A percentile compares a stretch with the other conserved stretches of the same genome.
These are phyloP conservation scores for Acacia acuminata DNA, from an alignment of 306 rosid species.

Conservation along the genomic window DNA sequence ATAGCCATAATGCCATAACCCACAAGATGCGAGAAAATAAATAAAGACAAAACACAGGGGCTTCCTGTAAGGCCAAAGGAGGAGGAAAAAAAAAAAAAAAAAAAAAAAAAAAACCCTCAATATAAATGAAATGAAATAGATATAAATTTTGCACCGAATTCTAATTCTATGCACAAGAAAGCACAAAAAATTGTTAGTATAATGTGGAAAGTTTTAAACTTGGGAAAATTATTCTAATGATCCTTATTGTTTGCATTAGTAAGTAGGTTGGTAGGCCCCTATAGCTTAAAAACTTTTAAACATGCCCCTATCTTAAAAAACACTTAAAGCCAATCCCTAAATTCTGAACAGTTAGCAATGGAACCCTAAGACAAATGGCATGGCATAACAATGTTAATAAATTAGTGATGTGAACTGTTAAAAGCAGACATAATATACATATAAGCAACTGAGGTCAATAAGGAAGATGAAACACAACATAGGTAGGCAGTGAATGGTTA, in stretches of 20 bases:
- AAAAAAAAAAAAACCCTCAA: no score
- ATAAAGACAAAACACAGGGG: conserved; percentile 83
- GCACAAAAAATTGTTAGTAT: conserved; percentile 9
- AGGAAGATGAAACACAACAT: background rate
- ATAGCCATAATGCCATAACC: conserved; percentile 88
- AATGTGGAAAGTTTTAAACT: conserved; percentile 6
- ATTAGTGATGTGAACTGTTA: background rate
- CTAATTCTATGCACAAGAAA: conserved; percentile 17
- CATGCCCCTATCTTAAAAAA: background rate
- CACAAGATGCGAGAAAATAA: conserved; percentile 87
- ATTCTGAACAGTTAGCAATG: background rate
- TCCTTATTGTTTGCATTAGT: background rate
- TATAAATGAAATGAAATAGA: conserved; percentile 30
- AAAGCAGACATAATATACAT: background rate
- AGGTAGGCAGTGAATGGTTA: background rate
- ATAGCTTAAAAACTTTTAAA: background rate
- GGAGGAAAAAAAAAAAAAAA: background rate
- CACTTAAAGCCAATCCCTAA: background rate
- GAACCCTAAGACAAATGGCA: background rate
- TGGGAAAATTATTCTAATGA: background rate
- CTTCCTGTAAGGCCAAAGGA: conserved; percentile 66
- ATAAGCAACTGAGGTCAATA: background rate
- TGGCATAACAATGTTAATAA: background rate
- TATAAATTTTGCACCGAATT: conserved; percentile 8
- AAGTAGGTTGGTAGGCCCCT: background rate